Conservation (phyloP, 78 protist species). For the Dictyostelium brefeldianum region DNA sequence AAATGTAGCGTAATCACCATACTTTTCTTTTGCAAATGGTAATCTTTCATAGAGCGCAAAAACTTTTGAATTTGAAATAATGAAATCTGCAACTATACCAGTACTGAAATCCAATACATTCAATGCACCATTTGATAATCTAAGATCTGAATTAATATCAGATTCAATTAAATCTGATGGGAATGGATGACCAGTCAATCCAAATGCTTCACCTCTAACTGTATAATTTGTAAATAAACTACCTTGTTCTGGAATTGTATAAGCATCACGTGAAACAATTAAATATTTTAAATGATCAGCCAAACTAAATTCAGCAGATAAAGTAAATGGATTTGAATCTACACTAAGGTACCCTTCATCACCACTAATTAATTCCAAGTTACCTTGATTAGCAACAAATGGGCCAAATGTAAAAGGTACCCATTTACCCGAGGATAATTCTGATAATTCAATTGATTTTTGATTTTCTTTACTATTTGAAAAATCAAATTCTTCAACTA, state of each 20-base stretch:
- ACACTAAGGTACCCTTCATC: slow-evolving; percentile 16
- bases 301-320: background rate
- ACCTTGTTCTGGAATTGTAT: slow-evolving; percentile 8
- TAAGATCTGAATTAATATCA: background rate
- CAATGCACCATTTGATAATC: slow-evolving; percentile 21
- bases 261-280: background rate
- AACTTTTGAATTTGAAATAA: background rate
- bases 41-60: slow-evolving; percentile 42
- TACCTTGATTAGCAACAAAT: slow-evolving; percentile 40
- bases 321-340: slow-evolving; percentile 49
- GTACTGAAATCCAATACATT: slow-evolving; percentile 46
- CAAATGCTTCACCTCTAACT: background rate
- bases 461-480: background rate
- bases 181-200: slow-evolving; percentile 11
- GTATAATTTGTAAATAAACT: background rate
- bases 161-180: background rate
- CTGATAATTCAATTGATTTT: too few relatives aligned
- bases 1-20: slow-evolving; percentile 20
- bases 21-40: slow-evolving; percentile 2
- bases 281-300: slow-evolving; percentile 43
- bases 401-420: background rate
- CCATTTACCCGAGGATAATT: background rate
- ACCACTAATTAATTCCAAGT: background rate
- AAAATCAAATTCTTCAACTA: background rate
- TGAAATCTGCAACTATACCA: slow-evolving; percentile 20